phyloP scores from a whole-genome alignment of 352 stramenopile species.

The Pythium volutum region DNA sequence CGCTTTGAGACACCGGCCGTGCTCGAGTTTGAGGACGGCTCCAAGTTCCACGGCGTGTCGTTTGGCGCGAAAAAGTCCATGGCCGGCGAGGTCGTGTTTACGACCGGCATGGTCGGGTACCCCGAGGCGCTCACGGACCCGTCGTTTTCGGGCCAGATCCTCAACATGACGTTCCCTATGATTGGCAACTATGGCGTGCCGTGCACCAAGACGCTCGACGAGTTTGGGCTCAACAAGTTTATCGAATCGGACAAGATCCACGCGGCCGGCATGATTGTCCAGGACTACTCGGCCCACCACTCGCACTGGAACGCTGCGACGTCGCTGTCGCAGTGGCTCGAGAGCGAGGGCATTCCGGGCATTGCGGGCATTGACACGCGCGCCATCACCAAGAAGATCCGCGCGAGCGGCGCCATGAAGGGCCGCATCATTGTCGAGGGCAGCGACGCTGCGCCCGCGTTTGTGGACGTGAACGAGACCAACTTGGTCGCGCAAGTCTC shows the following conservation, averaged over 20 bases:
- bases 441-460: conserved; percentile 5
- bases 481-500: conserved; percentile 74
- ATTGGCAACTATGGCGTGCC: conserved; percentile 99
- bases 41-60: conserved; percentile 72
- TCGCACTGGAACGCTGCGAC: conserved; percentile 93
- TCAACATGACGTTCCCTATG: conserved; percentile 96
- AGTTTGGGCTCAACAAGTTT: conserved; percentile 92
- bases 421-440: conserved; percentile 91
- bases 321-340: conserved; percentile 87
- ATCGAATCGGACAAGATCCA: conserved; percentile 97
- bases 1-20: conserved; percentile 82
- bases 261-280: conserved; percentile 95
- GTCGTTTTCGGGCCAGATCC: conserved; percentile 96
- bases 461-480: conserved; percentile 42
- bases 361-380: conserved; percentile 98
- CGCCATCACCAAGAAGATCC: conserved; percentile 98
- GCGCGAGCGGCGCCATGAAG: conserved; percentile 93
- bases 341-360: conserved; percentile 91
- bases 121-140: conserved; percentile 97
- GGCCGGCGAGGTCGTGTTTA: conserved; percentile 97
- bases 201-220: conserved; percentile 82
- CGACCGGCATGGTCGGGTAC: conserved; percentile 99
- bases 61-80: conserved; percentile 80
- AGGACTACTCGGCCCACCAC: conserved; percentile 96
- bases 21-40: conserved; percentile 82